Percentiles rank a stretch among this genome's conserved stretches.
These are phyloP conservation scores for Jackrogersella minutella DNA, from an alignment of 495 filamentous ascomycete genomes.

Conservation along the genomic window DNA sequence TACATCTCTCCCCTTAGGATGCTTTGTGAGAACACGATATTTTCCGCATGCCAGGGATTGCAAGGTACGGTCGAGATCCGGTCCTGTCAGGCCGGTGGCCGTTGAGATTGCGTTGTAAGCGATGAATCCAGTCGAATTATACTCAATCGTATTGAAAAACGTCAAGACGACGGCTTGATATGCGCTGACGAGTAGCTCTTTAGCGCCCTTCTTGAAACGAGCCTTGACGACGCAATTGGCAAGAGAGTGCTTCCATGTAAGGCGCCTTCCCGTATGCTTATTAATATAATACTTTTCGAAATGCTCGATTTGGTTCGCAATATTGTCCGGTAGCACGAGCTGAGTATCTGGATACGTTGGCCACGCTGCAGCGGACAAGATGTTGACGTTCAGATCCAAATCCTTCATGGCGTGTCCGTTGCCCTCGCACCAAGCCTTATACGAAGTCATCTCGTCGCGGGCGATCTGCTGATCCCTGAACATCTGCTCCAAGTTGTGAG, in stretches of 20 bases:
- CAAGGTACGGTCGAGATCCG: slow-evolving; percentile 85
- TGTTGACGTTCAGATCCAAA: slow-evolving; percentile 85
- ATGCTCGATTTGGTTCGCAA: slow-evolving; percentile 70
- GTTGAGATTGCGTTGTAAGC: slow-evolving; percentile 74
- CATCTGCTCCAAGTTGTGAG: slow-evolving; percentile 97
- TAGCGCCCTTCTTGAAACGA: slow-evolving; percentile 75
- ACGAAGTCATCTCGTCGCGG: slow-evolving; percentile 82
- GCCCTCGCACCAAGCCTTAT: slow-evolving; percentile 61
- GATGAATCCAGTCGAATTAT: slow-evolving; percentile 58
- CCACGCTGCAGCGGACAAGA: slow-evolving; percentile 89
- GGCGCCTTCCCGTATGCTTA: slow-evolving; percentile 85
- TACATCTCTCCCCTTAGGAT: slow-evolving; percentile 85
- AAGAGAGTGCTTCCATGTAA: slow-evolving; percentile 91
- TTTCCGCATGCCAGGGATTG: slow-evolving; percentile 94
- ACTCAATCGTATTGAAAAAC: slow-evolving; percentile 81
- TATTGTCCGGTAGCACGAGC: slow-evolving; percentile 75
- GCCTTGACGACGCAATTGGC: slow-evolving; percentile 86
- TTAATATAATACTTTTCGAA: slow-evolving; percentile 84
- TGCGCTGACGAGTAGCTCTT: slow-evolving; percentile 85
- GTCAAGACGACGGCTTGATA: slow-evolving; percentile 92
- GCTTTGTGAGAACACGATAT: slow-evolving; percentile 84
- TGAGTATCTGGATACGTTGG: slow-evolving; percentile 85
- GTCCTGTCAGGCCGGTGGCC: slow-evolving; percentile 69
- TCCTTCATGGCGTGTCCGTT: slow-evolving; percentile 57
- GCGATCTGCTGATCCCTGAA: slow-evolving; percentile 97